Conservation (phyloP, 1,139 yeast genomes). For the Scheffersomyces titani region DNA sequence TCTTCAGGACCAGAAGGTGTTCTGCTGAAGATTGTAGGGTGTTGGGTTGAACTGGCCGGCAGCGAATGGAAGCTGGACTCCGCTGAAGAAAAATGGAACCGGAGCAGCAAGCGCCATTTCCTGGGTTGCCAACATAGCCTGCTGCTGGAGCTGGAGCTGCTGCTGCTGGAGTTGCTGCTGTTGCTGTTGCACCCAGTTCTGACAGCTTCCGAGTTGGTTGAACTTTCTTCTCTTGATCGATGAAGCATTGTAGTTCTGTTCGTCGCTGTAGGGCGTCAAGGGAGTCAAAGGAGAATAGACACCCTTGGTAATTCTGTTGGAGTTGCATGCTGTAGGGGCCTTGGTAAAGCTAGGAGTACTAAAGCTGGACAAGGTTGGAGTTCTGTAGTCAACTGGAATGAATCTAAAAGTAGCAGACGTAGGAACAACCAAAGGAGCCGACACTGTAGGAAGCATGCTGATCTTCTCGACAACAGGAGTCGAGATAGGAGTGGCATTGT, state of each 20-base stretch:
- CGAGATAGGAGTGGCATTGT: slow-evolving; percentile 1
- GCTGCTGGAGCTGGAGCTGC: background rate
- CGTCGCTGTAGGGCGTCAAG: slow-evolving; percentile 12
- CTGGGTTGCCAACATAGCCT: background rate
- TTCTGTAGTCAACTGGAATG: background rate
- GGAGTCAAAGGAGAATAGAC: slow-evolving; percentile 14
- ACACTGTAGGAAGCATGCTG: background rate
- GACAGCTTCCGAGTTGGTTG: slow-evolving; percentile 5
- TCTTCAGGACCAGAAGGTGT: background rate
- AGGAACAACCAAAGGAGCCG: background rate
- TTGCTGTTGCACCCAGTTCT: slow-evolving; percentile 2
- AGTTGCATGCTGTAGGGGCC: background rate
- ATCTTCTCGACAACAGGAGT: slow-evolving; percentile 2
- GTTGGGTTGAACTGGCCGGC: background rate
- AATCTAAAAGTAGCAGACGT: background rate
- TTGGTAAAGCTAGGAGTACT: background rate
- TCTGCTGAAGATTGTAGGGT: background rate
- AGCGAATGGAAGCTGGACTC: background rate
- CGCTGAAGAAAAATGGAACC: background rate
- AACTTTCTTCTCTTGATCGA: slow-evolving; percentile 11
- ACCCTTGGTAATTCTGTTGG: background rate
- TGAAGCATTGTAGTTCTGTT: slow-evolving; percentile 7
- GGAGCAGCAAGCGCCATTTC: background rate
- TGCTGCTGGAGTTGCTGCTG: slow-evolving; percentile 5
- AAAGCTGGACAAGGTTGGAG: background rate